These are phyloP conservation scores for Fusarium guadeloupense DNA, from an alignment of 2,329 filamentous ascomycete species.

Conservation along the genomic window DNA sequence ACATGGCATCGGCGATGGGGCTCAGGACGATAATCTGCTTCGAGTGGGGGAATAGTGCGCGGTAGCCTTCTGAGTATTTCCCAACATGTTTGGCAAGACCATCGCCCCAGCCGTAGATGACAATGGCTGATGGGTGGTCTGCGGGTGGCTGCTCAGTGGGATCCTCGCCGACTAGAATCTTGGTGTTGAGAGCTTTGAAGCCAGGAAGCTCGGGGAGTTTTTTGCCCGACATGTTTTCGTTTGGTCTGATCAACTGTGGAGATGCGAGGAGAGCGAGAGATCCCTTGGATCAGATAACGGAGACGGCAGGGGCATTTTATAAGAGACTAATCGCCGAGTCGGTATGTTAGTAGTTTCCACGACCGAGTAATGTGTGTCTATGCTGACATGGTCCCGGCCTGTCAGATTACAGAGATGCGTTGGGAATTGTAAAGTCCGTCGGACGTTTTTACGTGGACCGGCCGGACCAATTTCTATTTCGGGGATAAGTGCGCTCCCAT, in stretches of 20 bases:
- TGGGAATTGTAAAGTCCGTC: conserved; percentile 21
- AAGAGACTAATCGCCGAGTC: no score
- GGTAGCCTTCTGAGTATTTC: conserved; percentile 65
- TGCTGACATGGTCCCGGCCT: conserved; percentile 7
- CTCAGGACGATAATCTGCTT: conserved; percentile 62
- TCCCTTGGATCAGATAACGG: background rate
- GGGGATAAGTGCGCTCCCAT: conserved; percentile 10
- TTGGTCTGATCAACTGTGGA: background rate
- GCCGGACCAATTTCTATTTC: conserved; percentile 14
- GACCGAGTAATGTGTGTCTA: conserved; percentile 1
- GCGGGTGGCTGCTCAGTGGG: conserved; percentile 28
- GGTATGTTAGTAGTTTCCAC: background rate
- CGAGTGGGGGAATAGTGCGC: conserved; percentile 59
- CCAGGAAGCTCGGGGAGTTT: conserved; percentile 45
- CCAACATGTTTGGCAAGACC: conserved; percentile 62
- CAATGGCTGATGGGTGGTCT: conserved; percentile 55
- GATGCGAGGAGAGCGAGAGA: background rate
- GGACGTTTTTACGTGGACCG: background rate
- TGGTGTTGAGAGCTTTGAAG: conserved; percentile 58
- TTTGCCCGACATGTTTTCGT: conserved; percentile 34
- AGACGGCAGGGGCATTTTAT: conserved; percentile 1
- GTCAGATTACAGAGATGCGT: conserved; percentile 2
- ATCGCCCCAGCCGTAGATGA: conserved; percentile 69
- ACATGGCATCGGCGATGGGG: conserved; percentile 58
- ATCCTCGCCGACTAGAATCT: conserved; percentile 56